Conservation (phyloP, 768 basidiomycete species). For the Pulveroboletus sp. region DNA sequence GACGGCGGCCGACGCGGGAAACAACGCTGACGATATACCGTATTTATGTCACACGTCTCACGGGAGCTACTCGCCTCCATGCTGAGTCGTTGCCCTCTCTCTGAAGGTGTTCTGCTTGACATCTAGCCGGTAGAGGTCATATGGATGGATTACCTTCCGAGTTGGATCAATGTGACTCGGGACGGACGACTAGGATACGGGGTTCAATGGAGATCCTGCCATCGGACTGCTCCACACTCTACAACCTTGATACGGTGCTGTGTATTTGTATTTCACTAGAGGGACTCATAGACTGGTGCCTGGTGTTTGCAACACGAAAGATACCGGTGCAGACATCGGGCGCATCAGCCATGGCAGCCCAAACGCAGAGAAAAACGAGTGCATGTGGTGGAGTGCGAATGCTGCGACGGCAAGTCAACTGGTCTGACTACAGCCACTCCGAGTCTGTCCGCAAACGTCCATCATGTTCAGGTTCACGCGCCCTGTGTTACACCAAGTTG, state of each 20-base stretch:
- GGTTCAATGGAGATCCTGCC: neutral
- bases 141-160: neutral
- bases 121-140: neutral
- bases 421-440: conserved; percentile 1
- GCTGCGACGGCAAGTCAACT: conserved; percentile 33
- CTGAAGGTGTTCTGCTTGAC: too few species aligned
- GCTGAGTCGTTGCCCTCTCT: too few species aligned
- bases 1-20: neutral
- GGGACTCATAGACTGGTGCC: conserved; percentile 11
- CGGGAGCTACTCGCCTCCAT: too few species aligned
- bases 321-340: conserved; percentile 14
- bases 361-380: conserved; percentile 22
- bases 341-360: conserved; percentile 23
- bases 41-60: conserved; percentile 1
- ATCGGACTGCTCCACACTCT: too few species aligned
- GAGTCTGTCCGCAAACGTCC: conserved; percentile 18
- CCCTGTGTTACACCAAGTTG: conserved; percentile 55
- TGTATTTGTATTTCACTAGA: neutral
- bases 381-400: conserved; percentile 30
- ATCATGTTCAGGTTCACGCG: conserved; percentile 76
- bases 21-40: neutral
- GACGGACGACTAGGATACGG: neutral
- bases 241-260: neutral
- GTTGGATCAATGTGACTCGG: neutral
- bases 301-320: conserved; percentile 23